phyloP scores from a whole-genome alignment of 495 filamentous ascomycete species.

The Tetracladium marchalianum region DNA sequence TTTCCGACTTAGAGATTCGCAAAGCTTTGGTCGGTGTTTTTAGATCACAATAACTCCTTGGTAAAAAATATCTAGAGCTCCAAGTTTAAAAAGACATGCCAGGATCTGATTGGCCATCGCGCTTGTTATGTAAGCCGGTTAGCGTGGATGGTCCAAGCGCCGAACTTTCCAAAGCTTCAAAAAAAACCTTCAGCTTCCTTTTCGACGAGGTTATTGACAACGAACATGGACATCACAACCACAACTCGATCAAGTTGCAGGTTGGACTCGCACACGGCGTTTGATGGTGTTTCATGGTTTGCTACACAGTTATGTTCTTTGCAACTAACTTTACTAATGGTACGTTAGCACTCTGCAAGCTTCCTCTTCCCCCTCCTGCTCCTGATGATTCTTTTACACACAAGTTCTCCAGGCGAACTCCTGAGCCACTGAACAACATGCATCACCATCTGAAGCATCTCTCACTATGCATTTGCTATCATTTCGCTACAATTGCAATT shows the following conservation, averaged over 20 bases:
- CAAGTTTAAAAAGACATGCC: neutral
- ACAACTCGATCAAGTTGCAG: no score
- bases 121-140: no score
- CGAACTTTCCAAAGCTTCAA: no score
- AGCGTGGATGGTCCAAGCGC: no score
- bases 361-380: conserved; percentile 11
- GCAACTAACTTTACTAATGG: conserved; percentile 12
- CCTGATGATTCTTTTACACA: conserved; percentile 45
- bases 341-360: conserved; percentile 14
- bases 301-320: conserved; percentile 1
- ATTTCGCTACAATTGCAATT: conserved; percentile 13
- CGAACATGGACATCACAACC: no score
- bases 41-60: neutral
- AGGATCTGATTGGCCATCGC: no score
- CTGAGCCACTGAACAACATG: conserved; percentile 95
- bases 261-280: neutral
- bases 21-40: neutral
- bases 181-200: neutral
- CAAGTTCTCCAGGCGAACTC: conserved; percentile 59
- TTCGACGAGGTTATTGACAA: neutral
- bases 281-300: conserved; percentile 5
- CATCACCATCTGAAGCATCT: conserved; percentile 92
- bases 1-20: conserved; percentile 1
- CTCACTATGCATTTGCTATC: conserved; percentile 11
- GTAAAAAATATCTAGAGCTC: conserved; percentile 1